phyloP scores from a whole-genome alignment of 768 basidiomycete species.

The Cystobasidiopsis lactophilus region DNA sequence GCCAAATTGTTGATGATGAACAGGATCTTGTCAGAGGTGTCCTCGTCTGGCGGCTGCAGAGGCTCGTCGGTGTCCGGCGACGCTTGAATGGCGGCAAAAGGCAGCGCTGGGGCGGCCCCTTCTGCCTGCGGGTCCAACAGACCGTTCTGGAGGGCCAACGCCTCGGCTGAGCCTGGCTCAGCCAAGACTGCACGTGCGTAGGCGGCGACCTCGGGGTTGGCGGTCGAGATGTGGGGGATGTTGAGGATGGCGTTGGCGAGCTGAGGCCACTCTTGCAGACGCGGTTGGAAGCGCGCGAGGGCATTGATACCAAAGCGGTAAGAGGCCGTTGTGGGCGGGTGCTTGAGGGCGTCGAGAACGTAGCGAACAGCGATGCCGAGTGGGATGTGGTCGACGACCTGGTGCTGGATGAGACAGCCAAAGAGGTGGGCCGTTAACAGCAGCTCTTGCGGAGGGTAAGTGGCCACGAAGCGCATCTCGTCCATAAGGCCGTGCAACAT shows the following conservation, averaged over 20 bases:
- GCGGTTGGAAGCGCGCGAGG: conserved; percentile 60
- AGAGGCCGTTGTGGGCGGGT: conserved; percentile 70
- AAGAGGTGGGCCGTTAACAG: conserved; percentile 91
- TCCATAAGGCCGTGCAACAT: conserved; percentile 99
- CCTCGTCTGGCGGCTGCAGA: conserved; percentile 49
- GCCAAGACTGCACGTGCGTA: conserved; percentile 15
- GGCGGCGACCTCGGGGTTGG: conserved; percentile 42
- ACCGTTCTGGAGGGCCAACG: conserved; percentile 20
- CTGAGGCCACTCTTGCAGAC: conserved; percentile 77
- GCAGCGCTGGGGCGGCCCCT: neutral
- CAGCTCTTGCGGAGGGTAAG: conserved; percentile 77
- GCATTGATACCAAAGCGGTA: conserved; percentile 93
- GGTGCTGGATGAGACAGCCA: conserved; percentile 80
- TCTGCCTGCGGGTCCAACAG: conserved; percentile 19
- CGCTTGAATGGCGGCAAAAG: conserved; percentile 58
- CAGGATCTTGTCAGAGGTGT: conserved; percentile 72
- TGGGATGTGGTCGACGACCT: conserved; percentile 79
- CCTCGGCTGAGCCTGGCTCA: conserved; percentile 17
- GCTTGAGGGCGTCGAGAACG: conserved; percentile 77
- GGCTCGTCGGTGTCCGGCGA: conserved; percentile 43
- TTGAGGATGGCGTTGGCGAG: conserved; percentile 69
- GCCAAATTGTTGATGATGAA: conserved; percentile 98
- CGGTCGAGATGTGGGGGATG: conserved; percentile 67
- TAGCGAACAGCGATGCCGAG: conserved; percentile 92
- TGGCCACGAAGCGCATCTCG: conserved; percentile 99